A percentile compares a stretch with the other conserved stretches of the same genome.
These are phyloP conservation scores for Anthracocystis walkeri DNA, from an alignment of 1,284 basidiomycete genomes.

Conservation along the genomic window DNA sequence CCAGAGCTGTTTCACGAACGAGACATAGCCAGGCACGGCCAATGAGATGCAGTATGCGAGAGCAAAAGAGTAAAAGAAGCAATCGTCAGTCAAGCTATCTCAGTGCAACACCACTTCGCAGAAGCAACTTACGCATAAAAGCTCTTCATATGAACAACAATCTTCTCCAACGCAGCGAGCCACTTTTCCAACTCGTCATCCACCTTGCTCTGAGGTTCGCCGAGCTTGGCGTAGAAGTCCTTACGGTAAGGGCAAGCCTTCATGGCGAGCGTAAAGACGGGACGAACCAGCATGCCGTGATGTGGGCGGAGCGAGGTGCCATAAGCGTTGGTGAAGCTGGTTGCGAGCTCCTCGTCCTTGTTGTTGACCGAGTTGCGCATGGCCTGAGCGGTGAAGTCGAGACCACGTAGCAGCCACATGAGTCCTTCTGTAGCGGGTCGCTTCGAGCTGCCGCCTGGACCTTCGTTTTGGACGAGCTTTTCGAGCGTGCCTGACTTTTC, in stretches of 20 bases:
- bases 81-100: constrained; percentile 7
- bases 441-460: constrained; percentile 81
- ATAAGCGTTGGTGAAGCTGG: constrained; percentile 86
- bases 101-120: no score
- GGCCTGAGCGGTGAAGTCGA: constrained; percentile 89
- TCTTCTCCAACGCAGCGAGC: constrained; percentile 80
- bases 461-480: constrained; percentile 83
- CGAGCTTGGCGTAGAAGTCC: constrained; percentile 90
- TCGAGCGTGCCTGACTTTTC: constrained; percentile 81
- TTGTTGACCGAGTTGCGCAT: constrained; percentile 81
- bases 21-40: no score
- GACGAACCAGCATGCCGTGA: constrained; percentile 89
- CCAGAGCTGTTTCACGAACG: constrained; percentile 23
- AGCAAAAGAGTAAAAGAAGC: neutral
- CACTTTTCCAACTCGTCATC: constrained; percentile 80
- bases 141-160: constrained; percentile 78
- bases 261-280: constrained; percentile 91
- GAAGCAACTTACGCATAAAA: constrained; percentile 73
- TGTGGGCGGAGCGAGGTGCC: constrained; percentile 83
- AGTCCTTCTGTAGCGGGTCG: constrained; percentile 88
- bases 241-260: constrained; percentile 93
- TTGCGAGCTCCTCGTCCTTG: constrained; percentile 78
- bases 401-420: constrained; percentile 89
- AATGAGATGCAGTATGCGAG: no score
- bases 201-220: constrained; percentile 78